Evolutionary conservation across 495 filamentous ascomycete species (phyloP), one percentile per base, ranked within the genome.

Genomic region (Daldinia loculata): DNA sequence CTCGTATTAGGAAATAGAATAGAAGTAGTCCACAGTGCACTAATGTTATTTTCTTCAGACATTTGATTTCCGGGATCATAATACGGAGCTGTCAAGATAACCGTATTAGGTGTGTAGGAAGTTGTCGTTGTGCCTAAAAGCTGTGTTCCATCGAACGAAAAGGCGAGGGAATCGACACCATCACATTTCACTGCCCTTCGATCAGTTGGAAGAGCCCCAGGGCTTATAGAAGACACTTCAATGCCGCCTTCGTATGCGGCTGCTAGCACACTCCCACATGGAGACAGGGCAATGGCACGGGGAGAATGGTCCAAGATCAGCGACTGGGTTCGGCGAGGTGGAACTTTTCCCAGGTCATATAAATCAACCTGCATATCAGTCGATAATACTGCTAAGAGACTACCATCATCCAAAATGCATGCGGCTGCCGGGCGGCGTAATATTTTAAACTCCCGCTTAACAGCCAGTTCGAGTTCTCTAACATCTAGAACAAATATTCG

Each of bases 201-300:
- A 65, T 94, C 89, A 4, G 90, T 91, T 19, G 87, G 82, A 17
- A 90, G 70, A 8, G 87, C 88, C 38, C 82, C 85, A 9, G 88
- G 82, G 38, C 86, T 88, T 19, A 97, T 78, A 6, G 93, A 90
- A 52, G 93, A 89, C 1, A 97, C 91, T 73, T 97, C 94, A 65
- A 97, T 93, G 14, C 91, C 91, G 32, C 91, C 91, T 71, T 92
- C 88, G 80, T 92, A 97, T 11, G 92, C 93, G n/a, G 93, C 89
- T 24, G 93, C 94, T 64, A 97, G 82, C 19, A 97, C 91, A 48
- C 88, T 85, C 22, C 93, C 93, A 55, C 89, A 90, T 1, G 93
- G 93, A 1, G 93, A 94, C 26, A 97, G 82, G 7, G 90, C 88
- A 66, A 97, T 90, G 43, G 91, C 87, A 64, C 91, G 86, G 69